Evolutionary conservation across 2,329 filamentous ascomycete genomes (phyloP).

Genomic region (Blumeriella jaapii): DNA sequence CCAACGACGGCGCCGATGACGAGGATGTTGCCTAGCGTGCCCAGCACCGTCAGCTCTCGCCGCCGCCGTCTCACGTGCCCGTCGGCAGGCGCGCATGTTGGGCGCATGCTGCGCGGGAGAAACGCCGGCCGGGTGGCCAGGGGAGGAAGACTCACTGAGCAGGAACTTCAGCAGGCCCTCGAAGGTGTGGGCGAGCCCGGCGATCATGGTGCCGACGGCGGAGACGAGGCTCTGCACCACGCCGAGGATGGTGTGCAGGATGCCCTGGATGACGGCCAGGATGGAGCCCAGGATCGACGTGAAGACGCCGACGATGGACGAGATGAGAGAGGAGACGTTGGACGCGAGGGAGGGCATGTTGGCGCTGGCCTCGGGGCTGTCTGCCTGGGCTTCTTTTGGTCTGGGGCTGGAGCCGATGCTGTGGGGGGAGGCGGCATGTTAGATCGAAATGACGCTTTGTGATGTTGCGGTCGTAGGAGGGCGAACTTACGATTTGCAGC

Average conservation of each 20-base stretch:
- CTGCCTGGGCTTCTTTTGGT: no score
- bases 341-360: conserved; percentile 23
- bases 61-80: no score
- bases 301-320: conserved; percentile 22
- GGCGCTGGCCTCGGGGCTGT: no score
- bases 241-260: conserved; percentile 18
- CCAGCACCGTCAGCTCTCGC: no score
- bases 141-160: conserved; percentile 16
- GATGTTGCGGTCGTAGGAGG: no score
- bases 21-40: conserved; percentile 24
- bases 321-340: conserved; percentile 17
- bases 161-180: conserved; percentile 24
- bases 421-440: no score
- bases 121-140: no score
- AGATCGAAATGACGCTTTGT: no score
- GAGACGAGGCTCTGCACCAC: conserved; percentile 17
- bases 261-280: conserved; percentile 21
- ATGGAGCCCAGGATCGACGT: conserved; percentile 18
- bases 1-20: conserved; percentile 18
- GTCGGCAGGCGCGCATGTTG: no score
- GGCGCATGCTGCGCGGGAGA: neutral
- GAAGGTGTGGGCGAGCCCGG: conserved; percentile 22
- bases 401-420: no score
- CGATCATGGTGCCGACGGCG: conserved; percentile 17
- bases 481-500: no score